These are phyloP conservation scores for Paracoccidioides brasiliensis DNA, from an alignment of 2,329 filamentous ascomycete genomes.

Conservation along the genomic window DNA sequence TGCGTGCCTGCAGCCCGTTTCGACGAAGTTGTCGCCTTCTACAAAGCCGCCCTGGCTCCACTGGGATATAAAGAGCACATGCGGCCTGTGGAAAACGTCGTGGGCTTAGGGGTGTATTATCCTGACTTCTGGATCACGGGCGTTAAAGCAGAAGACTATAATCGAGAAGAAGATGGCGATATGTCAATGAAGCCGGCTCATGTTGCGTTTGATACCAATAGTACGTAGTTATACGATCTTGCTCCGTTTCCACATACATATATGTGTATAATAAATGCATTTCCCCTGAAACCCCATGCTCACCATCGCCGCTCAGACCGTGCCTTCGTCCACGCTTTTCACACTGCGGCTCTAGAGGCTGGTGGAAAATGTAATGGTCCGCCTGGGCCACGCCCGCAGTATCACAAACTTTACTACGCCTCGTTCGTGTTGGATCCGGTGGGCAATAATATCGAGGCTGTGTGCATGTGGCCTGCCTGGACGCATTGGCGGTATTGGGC, in stretches of 20 bases:
- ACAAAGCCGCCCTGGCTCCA: slow-evolving; percentile 18
- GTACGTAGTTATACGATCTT: slow-evolving; percentile 9
- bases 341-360: slow-evolving; percentile 31
- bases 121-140: slow-evolving; percentile 21
- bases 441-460: slow-evolving; percentile 42
- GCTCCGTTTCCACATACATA: not conserved
- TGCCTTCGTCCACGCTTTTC: slow-evolving; percentile 33
- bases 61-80: slow-evolving; percentile 19
- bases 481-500: slow-evolving; percentile 12
- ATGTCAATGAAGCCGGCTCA: slow-evolving; percentile 11
- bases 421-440: slow-evolving; percentile 39
- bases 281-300: too few species aligned
- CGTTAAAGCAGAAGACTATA: slow-evolving; percentile 1
- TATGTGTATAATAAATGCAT: too few species aligned
- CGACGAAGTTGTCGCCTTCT: slow-evolving; percentile 18
- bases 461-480: slow-evolving; percentile 17
- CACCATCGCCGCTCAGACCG: slow-evolving; percentile 20
- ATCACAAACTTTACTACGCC: slow-evolving; percentile 37
- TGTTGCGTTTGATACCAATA: slow-evolving; percentile 16
- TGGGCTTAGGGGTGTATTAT: slow-evolving; percentile 18
- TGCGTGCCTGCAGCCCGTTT: slow-evolving; percentile 17
- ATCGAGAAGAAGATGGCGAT: slow-evolving; percentile 1
- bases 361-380: slow-evolving; percentile 39
- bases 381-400: slow-evolving; percentile 34
- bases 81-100: slow-evolving; percentile 15